Evolutionary conservation across 225 moss, liverwort and hornwort species (phyloP).

Genomic region (Takakia lepidozioides): DNA sequence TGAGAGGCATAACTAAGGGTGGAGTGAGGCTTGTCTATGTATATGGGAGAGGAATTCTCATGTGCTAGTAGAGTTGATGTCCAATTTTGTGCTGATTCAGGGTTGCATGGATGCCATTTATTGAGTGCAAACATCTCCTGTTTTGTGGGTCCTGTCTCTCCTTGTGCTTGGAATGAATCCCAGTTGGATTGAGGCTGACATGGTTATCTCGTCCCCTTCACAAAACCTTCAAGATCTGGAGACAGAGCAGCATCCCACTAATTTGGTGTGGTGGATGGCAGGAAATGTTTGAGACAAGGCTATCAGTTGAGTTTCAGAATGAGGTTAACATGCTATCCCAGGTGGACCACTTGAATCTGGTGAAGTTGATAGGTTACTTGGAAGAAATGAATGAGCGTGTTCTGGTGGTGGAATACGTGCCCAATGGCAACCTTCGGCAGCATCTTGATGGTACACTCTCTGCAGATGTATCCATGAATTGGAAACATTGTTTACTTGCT

Average conservation of each 20-base stretch:
- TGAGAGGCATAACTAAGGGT: no score
- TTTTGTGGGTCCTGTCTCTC: not conserved
- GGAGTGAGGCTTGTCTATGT: no score
- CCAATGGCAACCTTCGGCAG: slow-evolving; percentile 76
- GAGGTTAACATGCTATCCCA: slow-evolving; percentile 68
- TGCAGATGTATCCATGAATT: no score
- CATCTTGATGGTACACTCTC: slow-evolving; percentile 62
- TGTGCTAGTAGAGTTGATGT: no score
- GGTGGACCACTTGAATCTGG: slow-evolving; percentile 79
- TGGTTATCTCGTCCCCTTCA: no score
- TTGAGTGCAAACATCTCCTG: no score
- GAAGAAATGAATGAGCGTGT: slow-evolving; percentile 67
- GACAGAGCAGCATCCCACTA: no score
- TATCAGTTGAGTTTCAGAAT: slow-evolving; percentile 61
- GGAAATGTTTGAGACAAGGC: slow-evolving; percentile 69
- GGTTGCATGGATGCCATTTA: no score
- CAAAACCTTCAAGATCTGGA: no score
- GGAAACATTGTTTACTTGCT: no score
- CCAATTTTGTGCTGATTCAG: no score
- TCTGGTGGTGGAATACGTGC: slow-evolving; percentile 71
- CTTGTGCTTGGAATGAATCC: not conserved
- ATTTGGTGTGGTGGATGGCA: slow-evolving; percentile 23
- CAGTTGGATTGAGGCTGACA: slow-evolving; percentile 9
- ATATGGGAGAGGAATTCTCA: no score
- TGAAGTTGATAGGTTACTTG: slow-evolving; percentile 65